Base-by-base conservation (phyloP, 2,329 filamentous ascomycete genomes). In the Pseudocercospora musae region DNA sequence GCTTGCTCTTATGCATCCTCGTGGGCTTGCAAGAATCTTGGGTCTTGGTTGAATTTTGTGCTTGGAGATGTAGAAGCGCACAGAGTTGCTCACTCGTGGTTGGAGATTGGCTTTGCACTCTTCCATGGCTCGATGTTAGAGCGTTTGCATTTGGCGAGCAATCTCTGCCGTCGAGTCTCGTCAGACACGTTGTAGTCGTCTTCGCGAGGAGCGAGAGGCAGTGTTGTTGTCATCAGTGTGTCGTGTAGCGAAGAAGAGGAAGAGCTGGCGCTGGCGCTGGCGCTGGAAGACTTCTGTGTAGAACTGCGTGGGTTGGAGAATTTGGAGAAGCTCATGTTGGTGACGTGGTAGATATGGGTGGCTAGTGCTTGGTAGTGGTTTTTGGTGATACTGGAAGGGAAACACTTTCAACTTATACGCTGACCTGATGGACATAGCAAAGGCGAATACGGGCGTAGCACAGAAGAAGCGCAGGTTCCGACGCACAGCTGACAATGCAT, bases 161-260 rank as follows among this genome's bases (percentile, higher is more conserved):
- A 49, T 27, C 66, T 60, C 50, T 68, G 64, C 58, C 66, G 62
- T 37, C 71, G 67, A 11, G 66, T 64, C 57, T 70, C 67, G 52
- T 73, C 71, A 31, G 66, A 66, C 66, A 74, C 71, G 60, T 66
- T 69, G 66, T 64, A 72, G 63, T 73, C 62, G 62, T 73, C 71
- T 57, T 74, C 69, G 13, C 72, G 63, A 11, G 72, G 72, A 6
- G 71, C 72, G 31, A 74, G 59, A 9, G 72, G 72, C 4, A 73
- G 64, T 4, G 69, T 74, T 25, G 64, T 70, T 1, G 63, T 57
- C 46, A 66, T 60, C 29, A 73, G 54, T 11, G 61, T 65, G 37
- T 63, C 49, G 44, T 72, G 67, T 9, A 71, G 56, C 6, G 68
- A 68, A 3, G 68, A 69, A 21, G 57, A 61, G 23, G 68, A 68